These are phyloP conservation scores for Gymnopus androsaceus DNA, from an alignment of 1,284 basidiomycete genomes.

Conservation along the genomic window DNA sequence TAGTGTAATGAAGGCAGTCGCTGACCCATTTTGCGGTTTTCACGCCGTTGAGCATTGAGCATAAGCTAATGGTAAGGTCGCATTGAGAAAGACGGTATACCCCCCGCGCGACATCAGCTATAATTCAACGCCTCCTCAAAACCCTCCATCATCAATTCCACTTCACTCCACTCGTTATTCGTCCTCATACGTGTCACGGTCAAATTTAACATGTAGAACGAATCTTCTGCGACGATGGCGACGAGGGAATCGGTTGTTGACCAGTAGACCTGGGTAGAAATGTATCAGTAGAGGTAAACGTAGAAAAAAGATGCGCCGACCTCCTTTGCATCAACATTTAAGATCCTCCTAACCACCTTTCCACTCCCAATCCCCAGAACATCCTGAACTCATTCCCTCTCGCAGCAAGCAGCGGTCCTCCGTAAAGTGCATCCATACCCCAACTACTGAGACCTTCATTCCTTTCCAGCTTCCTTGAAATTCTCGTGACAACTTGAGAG, in stretches of 20 bases:
- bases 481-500: conserved; percentile 88
- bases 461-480: conserved; percentile 75
- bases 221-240: conserved; percentile 87
- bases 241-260: conserved; percentile 88
- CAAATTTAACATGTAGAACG: conserved; percentile 93
- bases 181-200: conserved; percentile 86
- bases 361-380: conserved; percentile 99
- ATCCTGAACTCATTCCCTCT: conserved; percentile 88
- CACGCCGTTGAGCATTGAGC: no score
- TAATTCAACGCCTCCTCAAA: conserved; percentile 96
- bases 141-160: conserved; percentile 83
- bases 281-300: background rate
- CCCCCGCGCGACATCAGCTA: conserved; percentile 87
- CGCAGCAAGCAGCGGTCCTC: conserved; percentile 86
- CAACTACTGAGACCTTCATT: conserved; percentile 81
- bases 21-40: conserved; percentile 98
- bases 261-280: conserved; percentile 82
- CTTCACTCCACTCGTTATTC: conserved; percentile 82
- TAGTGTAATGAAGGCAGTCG: conserved; percentile 99
- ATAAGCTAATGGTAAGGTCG: no score
- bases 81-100: no score
- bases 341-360: conserved; percentile 90
- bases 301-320: conserved; percentile 50
- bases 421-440: conserved; percentile 85
- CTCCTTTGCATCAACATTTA: conserved; percentile 93